These are phyloP conservation scores for Maudiozyma saulgeensis DNA, from an alignment of 805 yeast species.

Conservation along the genomic window DNA sequence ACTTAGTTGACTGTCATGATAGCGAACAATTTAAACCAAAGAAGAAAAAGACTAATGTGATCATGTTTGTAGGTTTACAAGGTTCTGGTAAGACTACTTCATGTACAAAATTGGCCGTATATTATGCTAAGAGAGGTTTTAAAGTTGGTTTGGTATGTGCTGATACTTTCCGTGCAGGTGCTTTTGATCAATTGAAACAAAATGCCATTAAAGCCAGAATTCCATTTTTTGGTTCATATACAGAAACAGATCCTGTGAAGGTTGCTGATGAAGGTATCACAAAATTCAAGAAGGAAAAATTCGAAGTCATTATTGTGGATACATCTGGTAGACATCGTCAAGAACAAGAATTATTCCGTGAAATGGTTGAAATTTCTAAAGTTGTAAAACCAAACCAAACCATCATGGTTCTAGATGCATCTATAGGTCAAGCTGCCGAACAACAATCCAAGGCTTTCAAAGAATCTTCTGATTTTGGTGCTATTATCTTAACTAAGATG, in stretches of 20 bases:
- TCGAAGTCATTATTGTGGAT: conserved; percentile 90
- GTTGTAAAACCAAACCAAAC: conserved; percentile 92
- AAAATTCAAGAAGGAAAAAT: conserved; percentile 81
- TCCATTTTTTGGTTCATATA: conserved; percentile 90
- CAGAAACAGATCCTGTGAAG: conserved; percentile 90
- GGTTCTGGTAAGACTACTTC: conserved; percentile 99
- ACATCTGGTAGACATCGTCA: conserved; percentile 98
- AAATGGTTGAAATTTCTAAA: conserved; percentile 86
- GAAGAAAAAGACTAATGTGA: conserved; percentile 67
- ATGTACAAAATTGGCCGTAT: conserved; percentile 92
- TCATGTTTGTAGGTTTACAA: conserved; percentile 97
- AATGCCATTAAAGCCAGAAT: conserved; percentile 92
- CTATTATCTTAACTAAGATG: conserved; percentile 89
- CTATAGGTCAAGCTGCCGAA: conserved; percentile 98
- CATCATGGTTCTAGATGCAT: conserved; percentile 93
- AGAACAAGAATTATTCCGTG: conserved; percentile 82
- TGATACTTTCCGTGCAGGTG: conserved; percentile 99
- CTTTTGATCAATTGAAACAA: conserved; percentile 95
- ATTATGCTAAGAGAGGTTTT: conserved; percentile 85
- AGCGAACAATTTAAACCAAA: conserved; percentile 64
- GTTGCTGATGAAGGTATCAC: conserved; percentile 89
- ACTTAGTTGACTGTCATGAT: conserved; percentile 61
- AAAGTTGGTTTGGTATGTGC: conserved; percentile 97
- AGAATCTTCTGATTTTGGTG: conserved; percentile 87
- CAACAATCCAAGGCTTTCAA: conserved; percentile 89